phyloP scores from a whole-genome alignment of 2,329 filamentous ascomycete species.

The Trichoderma semiorbis region DNA sequence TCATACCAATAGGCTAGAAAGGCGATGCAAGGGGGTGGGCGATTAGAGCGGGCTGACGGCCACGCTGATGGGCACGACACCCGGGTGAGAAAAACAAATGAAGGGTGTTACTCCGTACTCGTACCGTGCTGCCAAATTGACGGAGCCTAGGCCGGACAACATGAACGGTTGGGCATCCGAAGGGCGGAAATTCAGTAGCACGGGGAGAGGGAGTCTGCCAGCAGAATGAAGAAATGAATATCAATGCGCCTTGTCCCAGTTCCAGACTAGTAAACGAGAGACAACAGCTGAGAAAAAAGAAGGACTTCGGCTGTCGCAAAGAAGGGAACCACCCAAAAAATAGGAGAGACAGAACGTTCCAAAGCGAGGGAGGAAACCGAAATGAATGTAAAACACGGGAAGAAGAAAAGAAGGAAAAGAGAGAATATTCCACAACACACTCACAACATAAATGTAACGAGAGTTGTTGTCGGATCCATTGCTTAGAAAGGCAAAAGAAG shows the following conservation, averaged over 20 bases:
- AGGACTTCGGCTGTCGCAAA: not conserved
- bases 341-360: conserved; percentile 6
- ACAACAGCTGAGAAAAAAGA: not conserved
- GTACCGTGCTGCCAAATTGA: not conserved
- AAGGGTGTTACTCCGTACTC: conserved; percentile 1
- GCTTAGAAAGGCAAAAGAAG: conserved; percentile 12
- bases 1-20: conserved; percentile 9
- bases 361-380: conserved; percentile 20
- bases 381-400: conserved; percentile 22
- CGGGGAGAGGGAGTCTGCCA: not conserved
- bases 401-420: conserved; percentile 20
- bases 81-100: not conserved
- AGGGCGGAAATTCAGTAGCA: not conserved
- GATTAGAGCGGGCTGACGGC: conserved; percentile 15
- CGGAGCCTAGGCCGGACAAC: not conserved
- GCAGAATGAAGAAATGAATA: not conserved
- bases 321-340: conserved; percentile 1
- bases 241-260: not conserved
- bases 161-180: not conserved
- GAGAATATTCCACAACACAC: conserved; percentile 34
- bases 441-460: conserved; percentile 68
- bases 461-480: conserved; percentile 62
- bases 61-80: conserved; percentile 10
- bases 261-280: conserved; percentile 7
- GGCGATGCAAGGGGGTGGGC: conserved; percentile 8